Evolutionary conservation across 2,329 filamentous ascomycete genomes (phyloP).

Genomic region (Fusarium abutilonis): DNA sequence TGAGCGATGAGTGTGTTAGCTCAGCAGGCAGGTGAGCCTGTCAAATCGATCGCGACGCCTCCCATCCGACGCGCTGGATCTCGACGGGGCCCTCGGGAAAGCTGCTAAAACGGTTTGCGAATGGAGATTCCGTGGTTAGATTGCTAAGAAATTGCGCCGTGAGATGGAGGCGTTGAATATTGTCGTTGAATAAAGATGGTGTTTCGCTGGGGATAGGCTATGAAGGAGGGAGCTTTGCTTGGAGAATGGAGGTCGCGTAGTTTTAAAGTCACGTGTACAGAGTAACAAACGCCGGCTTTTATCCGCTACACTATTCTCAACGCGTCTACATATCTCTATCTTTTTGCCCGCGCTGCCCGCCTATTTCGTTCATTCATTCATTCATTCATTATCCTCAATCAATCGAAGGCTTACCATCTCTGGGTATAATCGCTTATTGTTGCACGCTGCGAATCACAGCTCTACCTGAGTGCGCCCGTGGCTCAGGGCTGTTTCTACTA

Average conservation of each 20-base stretch:
- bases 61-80: slow-evolving; percentile 57
- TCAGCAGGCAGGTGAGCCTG: slow-evolving; percentile 62
- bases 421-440: slow-evolving; percentile 11
- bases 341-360: slow-evolving; percentile 32
- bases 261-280: slow-evolving; percentile 57
- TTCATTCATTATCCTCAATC: background rate
- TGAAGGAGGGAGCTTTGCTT: slow-evolving; percentile 48
- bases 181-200: slow-evolving; percentile 42
- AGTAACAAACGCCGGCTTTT: slow-evolving; percentile 41
- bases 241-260: slow-evolving; percentile 50
- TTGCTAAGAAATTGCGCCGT: slow-evolving; percentile 28
- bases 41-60: slow-evolving; percentile 56
- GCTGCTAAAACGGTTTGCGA: slow-evolving; percentile 12
- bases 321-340: slow-evolving; percentile 23
- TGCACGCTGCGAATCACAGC: slow-evolving; percentile 12
- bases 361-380: slow-evolving; percentile 10
- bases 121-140: slow-evolving; percentile 11
- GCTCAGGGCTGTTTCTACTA: slow-evolving; percentile 20
- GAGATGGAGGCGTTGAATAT: slow-evolving; percentile 39
- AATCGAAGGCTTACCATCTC: background rate
- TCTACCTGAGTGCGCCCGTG: slow-evolving; percentile 12
- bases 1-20: slow-evolving; percentile 36
- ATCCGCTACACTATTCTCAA: slow-evolving; percentile 35
- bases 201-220: slow-evolving; percentile 41
- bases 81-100: slow-evolving; percentile 31